Evolutionary conservation across 2,329 filamentous ascomycete genomes (phyloP).

Genomic region (Aspergillus tanneri): DNA sequence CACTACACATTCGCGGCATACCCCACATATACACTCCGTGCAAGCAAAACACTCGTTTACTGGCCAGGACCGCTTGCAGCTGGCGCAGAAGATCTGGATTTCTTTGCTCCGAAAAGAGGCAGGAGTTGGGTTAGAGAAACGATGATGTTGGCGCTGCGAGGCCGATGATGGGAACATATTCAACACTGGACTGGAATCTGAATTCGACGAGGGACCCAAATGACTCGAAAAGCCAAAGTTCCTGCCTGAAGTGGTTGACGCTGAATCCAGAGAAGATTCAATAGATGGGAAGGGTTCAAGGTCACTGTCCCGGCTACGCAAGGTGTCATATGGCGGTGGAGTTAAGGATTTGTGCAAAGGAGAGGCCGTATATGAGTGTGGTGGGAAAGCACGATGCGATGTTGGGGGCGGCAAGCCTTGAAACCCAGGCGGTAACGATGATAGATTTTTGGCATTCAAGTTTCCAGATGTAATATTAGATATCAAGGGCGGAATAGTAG

Average conservation of each 20-base stretch:
- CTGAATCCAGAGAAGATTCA: conserved; percentile 68
- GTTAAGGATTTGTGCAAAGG: conserved; percentile 88
- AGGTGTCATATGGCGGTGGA: conserved; percentile 67
- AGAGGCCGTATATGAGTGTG: conserved; percentile 71
- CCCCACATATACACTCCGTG: conserved; percentile 91
- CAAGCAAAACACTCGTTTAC: conserved; percentile 83
- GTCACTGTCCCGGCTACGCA: conserved; percentile 51
- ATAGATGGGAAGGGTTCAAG: conserved; percentile 86
- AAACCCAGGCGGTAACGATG: conserved; percentile 62
- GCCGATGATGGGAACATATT: conserved; percentile 37
- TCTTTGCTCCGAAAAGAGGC: conserved; percentile 45
- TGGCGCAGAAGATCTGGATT: conserved; percentile 89
- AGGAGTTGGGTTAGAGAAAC: conserved; percentile 55
- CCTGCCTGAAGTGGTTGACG: conserved; percentile 54
- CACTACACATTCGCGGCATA: conserved; percentile 79
- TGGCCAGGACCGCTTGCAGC: conserved; percentile 73
- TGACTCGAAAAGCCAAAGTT: conserved; percentile 65
- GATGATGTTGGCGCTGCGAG: conserved; percentile 39
- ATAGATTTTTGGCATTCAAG: conserved; percentile 50
- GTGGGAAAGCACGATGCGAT: conserved; percentile 47
- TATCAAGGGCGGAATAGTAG: conserved; percentile 41
- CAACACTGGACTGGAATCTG: conserved; percentile 59
- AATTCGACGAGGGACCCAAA: conserved; percentile 69
- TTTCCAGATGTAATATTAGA: conserved; percentile 41
- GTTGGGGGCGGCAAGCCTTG: conserved; percentile 46